A percentile compares a stretch with the other conserved stretches of the same genome.
These are phyloP conservation scores for Chaetomium sp. DNA, from an alignment of 2,329 filamentous ascomycete species.

Conservation along the genomic window DNA sequence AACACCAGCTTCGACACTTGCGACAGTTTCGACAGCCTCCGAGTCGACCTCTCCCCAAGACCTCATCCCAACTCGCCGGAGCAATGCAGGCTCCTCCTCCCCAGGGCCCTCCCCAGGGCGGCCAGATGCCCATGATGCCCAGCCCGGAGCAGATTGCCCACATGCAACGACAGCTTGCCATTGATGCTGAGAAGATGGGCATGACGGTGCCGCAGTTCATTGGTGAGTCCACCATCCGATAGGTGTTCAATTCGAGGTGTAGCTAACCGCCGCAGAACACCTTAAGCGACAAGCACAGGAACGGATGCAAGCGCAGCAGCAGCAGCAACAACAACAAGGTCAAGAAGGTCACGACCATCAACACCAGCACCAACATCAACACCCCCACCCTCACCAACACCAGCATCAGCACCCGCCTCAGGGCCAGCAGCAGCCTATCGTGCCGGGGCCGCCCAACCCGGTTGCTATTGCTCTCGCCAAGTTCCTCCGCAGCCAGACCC, in stretches of 20 bases:
- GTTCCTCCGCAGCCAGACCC: constrained; percentile 78
- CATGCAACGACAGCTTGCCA: constrained; percentile 80
- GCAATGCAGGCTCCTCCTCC: constrained; percentile 20
- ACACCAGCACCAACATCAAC: constrained; percentile 39
- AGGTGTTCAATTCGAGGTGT: neutral
- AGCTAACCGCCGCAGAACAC: constrained; percentile 48
- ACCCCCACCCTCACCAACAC: constrained; percentile 39
- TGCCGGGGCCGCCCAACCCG: constrained; percentile 81
- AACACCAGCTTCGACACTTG: neutral
- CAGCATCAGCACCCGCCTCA: constrained; percentile 42
- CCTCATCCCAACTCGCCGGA: neutral
- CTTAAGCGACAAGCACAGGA: constrained; percentile 59
- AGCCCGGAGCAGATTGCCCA: constrained; percentile 81
- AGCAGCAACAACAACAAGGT: constrained; percentile 37
- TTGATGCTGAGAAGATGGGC: constrained; percentile 81
- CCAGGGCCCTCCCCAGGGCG: constrained; percentile 31
- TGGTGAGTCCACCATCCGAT: constrained; percentile 23
- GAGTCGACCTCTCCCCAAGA: neutral
- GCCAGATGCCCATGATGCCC: constrained; percentile 49
- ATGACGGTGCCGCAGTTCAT: constrained; percentile 86
- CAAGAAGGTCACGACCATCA: constrained; percentile 37
- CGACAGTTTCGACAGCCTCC: neutral
- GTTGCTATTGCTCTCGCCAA: constrained; percentile 85
- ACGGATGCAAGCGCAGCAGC: constrained; percentile 46
- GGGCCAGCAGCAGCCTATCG: constrained; percentile 62